These are phyloP conservation scores for Setaria viridis DNA, from an alignment of 202 grass and related monocot species.

Conservation along the genomic window DNA sequence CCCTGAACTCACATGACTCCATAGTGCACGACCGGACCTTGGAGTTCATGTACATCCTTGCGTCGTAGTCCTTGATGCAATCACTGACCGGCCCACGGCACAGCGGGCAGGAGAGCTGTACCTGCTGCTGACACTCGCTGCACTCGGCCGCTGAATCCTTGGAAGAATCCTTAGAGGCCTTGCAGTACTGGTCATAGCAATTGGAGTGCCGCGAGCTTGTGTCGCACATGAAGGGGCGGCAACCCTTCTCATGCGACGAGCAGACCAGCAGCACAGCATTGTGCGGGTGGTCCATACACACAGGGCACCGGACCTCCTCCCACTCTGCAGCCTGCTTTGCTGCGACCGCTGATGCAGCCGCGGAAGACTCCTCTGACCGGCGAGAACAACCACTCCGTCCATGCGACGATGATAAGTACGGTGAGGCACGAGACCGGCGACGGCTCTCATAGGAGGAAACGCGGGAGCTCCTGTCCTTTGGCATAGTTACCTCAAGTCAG, in stretches of 20 bases:
- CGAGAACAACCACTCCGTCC: slow-evolving; percentile 45
- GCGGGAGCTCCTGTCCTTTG: slow-evolving; percentile 66
- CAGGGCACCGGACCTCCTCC: slow-evolving; percentile 82
- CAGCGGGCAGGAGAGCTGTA: slow-evolving; percentile 67
- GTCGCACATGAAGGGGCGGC: slow-evolving; percentile 89
- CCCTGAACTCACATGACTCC: slow-evolving; percentile 78
- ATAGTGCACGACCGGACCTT: slow-evolving; percentile 75
- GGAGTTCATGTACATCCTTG: slow-evolving; percentile 75
- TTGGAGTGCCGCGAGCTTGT: slow-evolving; percentile 95
- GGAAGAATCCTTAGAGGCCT: slow-evolving; percentile 67
- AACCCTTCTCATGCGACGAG: slow-evolving; percentile 79
- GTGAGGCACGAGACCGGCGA: slow-evolving; percentile 27
- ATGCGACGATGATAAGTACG: slow-evolving; percentile 38
- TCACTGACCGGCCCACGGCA: slow-evolving; percentile 79
- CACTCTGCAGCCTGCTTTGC: slow-evolving; percentile 65
- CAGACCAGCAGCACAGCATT: slow-evolving; percentile 90
- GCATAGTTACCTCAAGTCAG: slow-evolving; percentile 67
- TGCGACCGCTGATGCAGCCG: neutral
- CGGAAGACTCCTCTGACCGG: slow-evolving; percentile 50
- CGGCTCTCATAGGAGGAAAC: slow-evolving; percentile 18
- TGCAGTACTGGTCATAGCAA: slow-evolving; percentile 85
- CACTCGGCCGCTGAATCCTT: slow-evolving; percentile 57
- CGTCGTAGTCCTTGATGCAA: slow-evolving; percentile 70
- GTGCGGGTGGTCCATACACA: slow-evolving; percentile 98
- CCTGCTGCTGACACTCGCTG: slow-evolving; percentile 45